Conservation (phyloP, 2,329 filamentous ascomycete species). For the Didymella exigua region DNA sequence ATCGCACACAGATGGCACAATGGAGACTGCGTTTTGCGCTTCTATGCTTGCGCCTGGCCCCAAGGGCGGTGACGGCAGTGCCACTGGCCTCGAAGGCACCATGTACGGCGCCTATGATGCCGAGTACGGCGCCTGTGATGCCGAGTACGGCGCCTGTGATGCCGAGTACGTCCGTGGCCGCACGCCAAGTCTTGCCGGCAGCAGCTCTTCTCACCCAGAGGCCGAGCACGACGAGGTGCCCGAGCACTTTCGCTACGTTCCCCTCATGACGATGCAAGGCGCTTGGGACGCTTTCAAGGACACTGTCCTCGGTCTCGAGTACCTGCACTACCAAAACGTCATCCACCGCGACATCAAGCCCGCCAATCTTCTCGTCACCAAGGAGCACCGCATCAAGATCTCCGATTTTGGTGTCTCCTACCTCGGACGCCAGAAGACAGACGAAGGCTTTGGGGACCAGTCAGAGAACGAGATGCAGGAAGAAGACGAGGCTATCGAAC, state of each 20-base stretch:
- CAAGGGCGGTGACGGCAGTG: constrained; percentile 5
- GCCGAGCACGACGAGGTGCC: constrained; percentile 63
- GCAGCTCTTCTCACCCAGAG: constrained; percentile 64
- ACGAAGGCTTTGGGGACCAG: constrained; percentile 73
- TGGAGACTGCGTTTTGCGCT: constrained; percentile 46
- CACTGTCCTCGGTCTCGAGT: constrained; percentile 90
- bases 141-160: constrained; percentile 73
- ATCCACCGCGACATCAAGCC: constrained; percentile 60
- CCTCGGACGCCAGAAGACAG: constrained; percentile 83
- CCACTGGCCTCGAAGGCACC: constrained; percentile 72
- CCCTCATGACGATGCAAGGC: constrained; percentile 85
- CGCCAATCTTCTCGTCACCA: constrained; percentile 88
- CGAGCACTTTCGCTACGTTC: constrained; percentile 91
- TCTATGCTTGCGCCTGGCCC: constrained; percentile 26
- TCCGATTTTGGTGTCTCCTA: constrained; percentile 99
- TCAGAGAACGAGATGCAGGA: constrained; percentile 84
- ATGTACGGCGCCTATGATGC: constrained; percentile 76
- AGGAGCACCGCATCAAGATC: constrained; percentile 88
- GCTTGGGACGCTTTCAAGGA: constrained; percentile 87
- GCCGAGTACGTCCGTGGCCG: constrained; percentile 64
- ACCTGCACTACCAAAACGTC: constrained; percentile 67
- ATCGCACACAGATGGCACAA: constrained; percentile 31
- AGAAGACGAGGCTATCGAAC: constrained; percentile 88
- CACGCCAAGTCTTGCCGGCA: constrained; percentile 81
- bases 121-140: constrained; percentile 66